These are phyloP conservation scores for Centrapalus pauciflorus DNA, from an alignment of 129 eudicot genomes.

Conservation along the genomic window DNA sequence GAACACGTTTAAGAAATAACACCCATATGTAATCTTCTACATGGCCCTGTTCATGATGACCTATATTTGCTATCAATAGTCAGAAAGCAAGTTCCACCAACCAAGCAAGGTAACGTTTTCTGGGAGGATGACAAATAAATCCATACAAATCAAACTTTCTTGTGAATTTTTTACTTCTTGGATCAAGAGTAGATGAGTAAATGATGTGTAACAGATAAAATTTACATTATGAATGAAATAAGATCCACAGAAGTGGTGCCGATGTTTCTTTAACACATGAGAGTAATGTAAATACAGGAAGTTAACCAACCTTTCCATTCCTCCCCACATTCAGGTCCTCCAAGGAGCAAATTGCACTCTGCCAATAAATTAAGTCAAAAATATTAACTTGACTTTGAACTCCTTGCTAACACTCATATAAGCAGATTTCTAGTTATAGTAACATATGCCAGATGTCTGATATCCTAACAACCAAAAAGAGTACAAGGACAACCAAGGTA, in stretches of 20 bases:
- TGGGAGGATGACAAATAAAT: background rate
- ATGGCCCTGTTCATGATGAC: background rate
- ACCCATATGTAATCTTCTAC: background rate
- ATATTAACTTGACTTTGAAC: background rate
- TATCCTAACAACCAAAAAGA: background rate
- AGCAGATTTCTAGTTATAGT: background rate
- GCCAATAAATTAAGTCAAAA: slow-evolving; percentile 23
- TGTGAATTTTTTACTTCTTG: background rate
- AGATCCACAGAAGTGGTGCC: slow-evolving; percentile 4
- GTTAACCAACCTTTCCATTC: slow-evolving; percentile 71
- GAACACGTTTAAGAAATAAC: background rate
- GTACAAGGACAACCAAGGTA: background rate
- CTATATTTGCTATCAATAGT: background rate
- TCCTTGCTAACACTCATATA: background rate
- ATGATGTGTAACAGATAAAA: background rate
- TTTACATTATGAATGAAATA: background rate
- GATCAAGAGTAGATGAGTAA: background rate
- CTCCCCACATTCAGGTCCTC: slow-evolving; percentile 64
- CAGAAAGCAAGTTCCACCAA: background rate
- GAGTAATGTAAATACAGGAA: background rate
- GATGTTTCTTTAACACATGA: background rate
- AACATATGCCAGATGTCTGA: background rate
- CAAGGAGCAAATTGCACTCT: slow-evolving; percentile 91
- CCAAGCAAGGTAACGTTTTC: background rate
- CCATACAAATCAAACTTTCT: background rate